Base-by-base conservation (phyloP, 176 grass and related monocot species). In the Zoysia japonica region DNA sequence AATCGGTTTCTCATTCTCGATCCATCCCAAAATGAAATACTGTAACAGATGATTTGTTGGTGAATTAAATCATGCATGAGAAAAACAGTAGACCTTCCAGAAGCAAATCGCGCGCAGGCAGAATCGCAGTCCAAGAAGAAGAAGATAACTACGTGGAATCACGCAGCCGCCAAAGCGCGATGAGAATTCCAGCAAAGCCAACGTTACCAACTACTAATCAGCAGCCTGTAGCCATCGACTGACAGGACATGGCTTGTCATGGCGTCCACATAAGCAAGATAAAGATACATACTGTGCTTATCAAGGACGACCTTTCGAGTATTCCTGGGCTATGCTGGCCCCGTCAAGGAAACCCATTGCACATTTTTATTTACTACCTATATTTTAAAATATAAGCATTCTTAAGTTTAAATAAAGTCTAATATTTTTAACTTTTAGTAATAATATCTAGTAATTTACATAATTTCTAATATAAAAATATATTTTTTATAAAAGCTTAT, bases 121-220 rank as follows among this genome's bases (percentile, higher is more conserved):
- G 74, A 35, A 77, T 65, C 40, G 19, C 65, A 47, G 35, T 78
- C 73, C 37, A 79, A n/a, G n/a, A n/a, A 46, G 7, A 73, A 68
- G 81, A 71, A 55, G 80, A 84, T 56, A 70, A 84, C 70, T 20
- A 16, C 40, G 55, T 65, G 43, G 19, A 55, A 39, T n/a, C n/a
- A n/a, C n/a, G 49, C 48, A 79, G 40, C 67, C 66, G 48, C 47
- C 83, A 64, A 64, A 76, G 75, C 38, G 61, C 10, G 38, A 64
- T 49, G 76, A 59, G 63, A 80, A 84, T 43, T 84, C 81, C 63
- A 63, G 75, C 28, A 44, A 82, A 65, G 56, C 7, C 74, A n/a
- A n/a, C n/a, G n/a, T n/a, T n/a, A n/a, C n/a, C n/a, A n/a, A n/a
- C n/a, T n/a, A n/a, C n/a, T n/a, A n/a, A n/a, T n/a, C n/a, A n/a